Percentiles rank a stretch among this genome's conserved stretches.
Conservation (phyloP, 2,329 filamentous ascomycete genomes). For the Ascochyta rabiei region DNA sequence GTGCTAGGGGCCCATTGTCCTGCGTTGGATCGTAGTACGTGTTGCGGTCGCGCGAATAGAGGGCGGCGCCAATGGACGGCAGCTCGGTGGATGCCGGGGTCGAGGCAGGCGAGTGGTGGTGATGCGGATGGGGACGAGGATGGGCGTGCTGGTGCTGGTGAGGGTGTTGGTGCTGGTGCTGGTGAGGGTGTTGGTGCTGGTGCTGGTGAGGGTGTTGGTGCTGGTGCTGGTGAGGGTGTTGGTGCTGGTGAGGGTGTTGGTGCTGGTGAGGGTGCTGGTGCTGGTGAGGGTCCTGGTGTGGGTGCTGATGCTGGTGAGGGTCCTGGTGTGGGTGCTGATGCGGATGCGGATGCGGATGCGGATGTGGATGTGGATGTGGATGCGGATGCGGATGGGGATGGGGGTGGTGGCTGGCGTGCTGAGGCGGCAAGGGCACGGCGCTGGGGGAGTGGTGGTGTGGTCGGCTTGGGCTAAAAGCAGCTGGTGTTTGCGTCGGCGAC, state of each 20-base stretch:
- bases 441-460: constrained; percentile 40
- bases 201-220: too few species aligned
- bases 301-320: constrained; percentile 12
- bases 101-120: constrained; percentile 37
- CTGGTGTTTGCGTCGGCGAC: constrained; percentile 46
- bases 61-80: constrained; percentile 48
- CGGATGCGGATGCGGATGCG: constrained; percentile 14
- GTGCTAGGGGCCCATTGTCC: constrained; percentile 49
- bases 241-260: too few species aligned
- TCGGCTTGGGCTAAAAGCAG: constrained; percentile 36
- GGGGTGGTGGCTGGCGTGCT: constrained; percentile 19
- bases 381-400: constrained; percentile 33
- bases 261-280: too few species aligned
- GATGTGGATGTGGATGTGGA: not conserved
- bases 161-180: too few species aligned
- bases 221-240: too few species aligned
- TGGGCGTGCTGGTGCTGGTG: too few species aligned
- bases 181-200: too few species aligned
- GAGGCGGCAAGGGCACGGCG: constrained; percentile 40
- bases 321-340: too few species aligned
- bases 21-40: constrained; percentile 58
- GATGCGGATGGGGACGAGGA: too few species aligned
- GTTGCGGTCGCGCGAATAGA: constrained; percentile 49
- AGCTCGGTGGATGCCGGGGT: constrained; percentile 48
- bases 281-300: too few species aligned